phyloP scores from a whole-genome alignment of 2,329 filamentous ascomycete species.

The Microdochium bolleyi region DNA sequence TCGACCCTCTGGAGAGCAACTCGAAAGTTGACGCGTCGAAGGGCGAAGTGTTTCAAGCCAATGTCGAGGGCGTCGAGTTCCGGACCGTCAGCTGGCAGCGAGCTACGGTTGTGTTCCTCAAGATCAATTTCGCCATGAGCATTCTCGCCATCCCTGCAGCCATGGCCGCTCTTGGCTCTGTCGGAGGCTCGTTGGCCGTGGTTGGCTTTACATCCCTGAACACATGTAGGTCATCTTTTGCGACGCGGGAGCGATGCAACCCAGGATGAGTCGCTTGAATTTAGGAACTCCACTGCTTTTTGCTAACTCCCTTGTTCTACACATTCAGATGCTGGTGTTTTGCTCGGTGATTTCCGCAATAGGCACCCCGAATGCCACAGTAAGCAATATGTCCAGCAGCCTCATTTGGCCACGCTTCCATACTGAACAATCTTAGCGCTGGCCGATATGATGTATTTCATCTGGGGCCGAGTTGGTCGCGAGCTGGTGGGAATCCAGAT shows the following conservation, averaged over 20 bases:
- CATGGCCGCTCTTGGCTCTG: constrained; percentile 10
- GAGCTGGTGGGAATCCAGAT: constrained; percentile 15
- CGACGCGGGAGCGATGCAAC: background rate
- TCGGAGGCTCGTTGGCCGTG: constrained; percentile 24
- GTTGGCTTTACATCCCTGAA: constrained; percentile 19
- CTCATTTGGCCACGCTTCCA: background rate
- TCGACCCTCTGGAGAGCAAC: background rate
- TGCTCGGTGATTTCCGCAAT: constrained; percentile 16
- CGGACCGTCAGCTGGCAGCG: constrained; percentile 27
- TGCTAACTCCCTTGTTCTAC: background rate
- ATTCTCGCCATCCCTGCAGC: constrained; percentile 11
- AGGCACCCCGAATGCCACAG: constrained; percentile 16
- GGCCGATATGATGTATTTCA: constrained; percentile 13
- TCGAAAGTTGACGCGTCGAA: background rate
- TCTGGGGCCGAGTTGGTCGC: constrained; percentile 13
- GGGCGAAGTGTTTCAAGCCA: constrained; percentile 15
- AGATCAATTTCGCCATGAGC: constrained; percentile 20
- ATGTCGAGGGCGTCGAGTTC: constrained; percentile 17
- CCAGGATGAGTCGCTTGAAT: background rate
- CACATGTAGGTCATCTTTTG: constrained; percentile 12
- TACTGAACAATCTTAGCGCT: constrained; percentile 4
- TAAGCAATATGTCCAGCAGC: constrained; percentile 1
- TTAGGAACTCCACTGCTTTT: background rate
- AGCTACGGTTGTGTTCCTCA: constrained; percentile 30
- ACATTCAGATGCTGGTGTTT: background rate